Evolutionary conservation across 257 asterid species (phyloP).

Genomic region (Fraxinus cuspidata): DNA sequence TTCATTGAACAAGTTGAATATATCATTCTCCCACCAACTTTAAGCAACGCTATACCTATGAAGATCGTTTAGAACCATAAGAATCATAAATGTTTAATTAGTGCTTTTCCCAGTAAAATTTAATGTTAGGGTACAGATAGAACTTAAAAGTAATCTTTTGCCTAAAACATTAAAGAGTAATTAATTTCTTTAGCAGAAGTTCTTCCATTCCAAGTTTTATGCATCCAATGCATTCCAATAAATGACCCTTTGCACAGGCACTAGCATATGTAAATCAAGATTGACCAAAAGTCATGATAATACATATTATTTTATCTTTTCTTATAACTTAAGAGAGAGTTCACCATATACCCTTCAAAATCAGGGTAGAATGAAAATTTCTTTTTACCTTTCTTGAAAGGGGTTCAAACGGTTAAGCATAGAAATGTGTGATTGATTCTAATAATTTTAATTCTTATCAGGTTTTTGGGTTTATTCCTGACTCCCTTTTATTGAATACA

Average conservation of each 20-base stretch:
- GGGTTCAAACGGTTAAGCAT: neutral
- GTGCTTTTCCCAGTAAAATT: slow-evolving; percentile 19
- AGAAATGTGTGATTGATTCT: neutral
- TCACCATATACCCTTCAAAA: neutral
- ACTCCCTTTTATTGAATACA: neutral
- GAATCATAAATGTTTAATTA: neutral
- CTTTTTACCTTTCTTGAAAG: too few species aligned
- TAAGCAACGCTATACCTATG: slow-evolving; percentile 87
- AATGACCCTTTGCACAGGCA: neutral
- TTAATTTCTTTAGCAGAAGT: neutral
- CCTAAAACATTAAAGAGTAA: neutral
- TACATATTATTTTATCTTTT: too few species aligned
- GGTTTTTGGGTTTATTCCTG: neutral
- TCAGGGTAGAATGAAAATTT: neutral
- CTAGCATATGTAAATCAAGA: too few species aligned
- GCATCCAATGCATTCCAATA: neutral
- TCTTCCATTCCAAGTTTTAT: neutral
- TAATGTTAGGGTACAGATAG: neutral
- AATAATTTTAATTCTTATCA: neutral
- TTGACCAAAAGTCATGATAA: neutral
- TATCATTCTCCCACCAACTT: slow-evolving; percentile 95
- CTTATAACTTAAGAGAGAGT: neutral
- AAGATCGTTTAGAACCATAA: slow-evolving; percentile 15
- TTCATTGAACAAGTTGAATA: slow-evolving; percentile 99
- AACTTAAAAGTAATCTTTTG: neutral